Percentiles rank a stretch among this genome's conserved stretches.
Conservation (phyloP, 2,329 filamentous ascomycete genomes). For the Coniella vitis region DNA sequence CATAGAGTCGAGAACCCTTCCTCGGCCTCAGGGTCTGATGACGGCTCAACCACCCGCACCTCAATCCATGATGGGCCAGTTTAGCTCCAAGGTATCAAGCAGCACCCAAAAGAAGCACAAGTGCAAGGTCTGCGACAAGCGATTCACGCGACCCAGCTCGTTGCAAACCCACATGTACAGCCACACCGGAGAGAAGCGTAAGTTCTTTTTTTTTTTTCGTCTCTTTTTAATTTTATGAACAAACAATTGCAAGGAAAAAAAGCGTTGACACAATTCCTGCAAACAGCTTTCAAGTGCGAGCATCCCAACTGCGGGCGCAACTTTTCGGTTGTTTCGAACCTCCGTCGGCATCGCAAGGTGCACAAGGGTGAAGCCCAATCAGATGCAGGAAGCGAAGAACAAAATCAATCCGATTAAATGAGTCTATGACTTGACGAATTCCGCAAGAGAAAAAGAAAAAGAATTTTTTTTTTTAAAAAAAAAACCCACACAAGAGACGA, state of each 20-base stretch:
- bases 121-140: conserved; percentile 97
- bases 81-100: conserved; percentile 91
- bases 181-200: conserved; percentile 97
- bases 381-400: conserved; percentile 57
- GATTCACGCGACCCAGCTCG: conserved; percentile 90
- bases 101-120: conserved; percentile 99
- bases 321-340: conserved; percentile 95
- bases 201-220: conserved; percentile 34
- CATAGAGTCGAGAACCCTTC: conserved; percentile 83
- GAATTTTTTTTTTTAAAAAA: too few relatives aligned
- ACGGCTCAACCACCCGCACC: conserved; percentile 66
- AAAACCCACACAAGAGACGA: neutral
- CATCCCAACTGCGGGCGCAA: conserved; percentile 91
- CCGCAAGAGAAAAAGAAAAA: neutral
- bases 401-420: conserved; percentile 48
- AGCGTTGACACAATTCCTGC: conserved; percentile 13
- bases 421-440: too few relatives aligned
- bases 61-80: conserved; percentile 97
- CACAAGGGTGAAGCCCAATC: conserved; percentile 67
- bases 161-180: conserved; percentile 98
- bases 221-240: neutral
- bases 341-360: conserved; percentile 90
- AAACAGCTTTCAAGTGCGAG: conserved; percentile 81
- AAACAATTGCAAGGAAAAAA: neutral
- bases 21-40: conserved; percentile 62